Evolutionary conservation across 2,329 filamentous ascomycete genomes (phyloP).

Genomic region (Alternaria brassicicola): DNA sequence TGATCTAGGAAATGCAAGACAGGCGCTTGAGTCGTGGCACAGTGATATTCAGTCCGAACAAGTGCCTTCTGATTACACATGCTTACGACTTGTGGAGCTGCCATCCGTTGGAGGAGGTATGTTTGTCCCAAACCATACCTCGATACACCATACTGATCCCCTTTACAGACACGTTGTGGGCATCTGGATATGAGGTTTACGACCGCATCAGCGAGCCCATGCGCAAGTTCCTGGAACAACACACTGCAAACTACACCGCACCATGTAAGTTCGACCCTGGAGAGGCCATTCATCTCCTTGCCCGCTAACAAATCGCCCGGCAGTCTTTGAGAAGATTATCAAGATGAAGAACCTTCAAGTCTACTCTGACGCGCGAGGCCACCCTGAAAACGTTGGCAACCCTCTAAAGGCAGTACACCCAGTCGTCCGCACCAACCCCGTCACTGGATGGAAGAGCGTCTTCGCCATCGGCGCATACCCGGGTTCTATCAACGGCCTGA

Average conservation of each 20-base stretch:
- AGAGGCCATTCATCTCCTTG: neutral
- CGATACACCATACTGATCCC: neutral
- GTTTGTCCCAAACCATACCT: neutral
- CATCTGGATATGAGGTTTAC: slow-evolving; percentile 9
- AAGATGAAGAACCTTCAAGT: slow-evolving; percentile 4
- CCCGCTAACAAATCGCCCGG: neutral
- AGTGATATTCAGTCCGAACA: slow-evolving; percentile 9
- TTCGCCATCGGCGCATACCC: slow-evolving; percentile 47
- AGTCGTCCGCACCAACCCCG: slow-evolving; percentile 62
- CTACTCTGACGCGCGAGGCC: slow-evolving; percentile 49
- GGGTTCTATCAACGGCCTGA: slow-evolving; percentile 8
- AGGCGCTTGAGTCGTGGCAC: slow-evolving; percentile 8
- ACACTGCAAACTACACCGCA: slow-evolving; percentile 8
- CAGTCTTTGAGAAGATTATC: slow-evolving; percentile 10
- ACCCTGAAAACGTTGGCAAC: slow-evolving; percentile 57
- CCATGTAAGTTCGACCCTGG: neutral
- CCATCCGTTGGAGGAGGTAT: slow-evolving; percentile 5
- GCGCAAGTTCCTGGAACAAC: slow-evolving; percentile 5
- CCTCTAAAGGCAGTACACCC: slow-evolving; percentile 58
- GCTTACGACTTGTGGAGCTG: slow-evolving; percentile 1
- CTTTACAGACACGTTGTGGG: slow-evolving; percentile 5
- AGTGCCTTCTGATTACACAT: slow-evolving; percentile 11
- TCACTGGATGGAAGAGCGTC: slow-evolving; percentile 63
- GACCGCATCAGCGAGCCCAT: slow-evolving; percentile 9
- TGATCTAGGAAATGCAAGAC: slow-evolving; percentile 4